Evolutionary conservation across 2,329 filamentous ascomycete species (phyloP).

Genomic region (Rhynchosporium graminicola): DNA sequence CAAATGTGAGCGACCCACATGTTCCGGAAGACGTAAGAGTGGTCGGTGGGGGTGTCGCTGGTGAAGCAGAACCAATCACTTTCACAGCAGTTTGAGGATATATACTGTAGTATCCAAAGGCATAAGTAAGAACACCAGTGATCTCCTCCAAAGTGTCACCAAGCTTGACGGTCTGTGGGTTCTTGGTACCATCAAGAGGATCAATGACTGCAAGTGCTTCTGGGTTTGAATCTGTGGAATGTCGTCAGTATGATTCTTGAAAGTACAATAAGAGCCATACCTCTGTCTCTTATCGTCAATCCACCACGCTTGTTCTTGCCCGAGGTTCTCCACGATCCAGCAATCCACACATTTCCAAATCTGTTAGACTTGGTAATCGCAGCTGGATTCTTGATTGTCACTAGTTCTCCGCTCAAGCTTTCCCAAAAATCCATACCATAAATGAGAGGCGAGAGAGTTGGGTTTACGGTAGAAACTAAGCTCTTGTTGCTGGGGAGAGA

Average conservation of each 20-base stretch:
- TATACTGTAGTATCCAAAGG: constrained; percentile 69
- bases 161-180: constrained; percentile 60
- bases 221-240: constrained; percentile 60
- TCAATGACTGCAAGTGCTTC: constrained; percentile 66
- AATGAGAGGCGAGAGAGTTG: constrained; percentile 56
- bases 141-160: constrained; percentile 66
- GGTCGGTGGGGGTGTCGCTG: constrained; percentile 51
- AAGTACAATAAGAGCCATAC: constrained; percentile 39
- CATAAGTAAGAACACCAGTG: constrained; percentile 66
- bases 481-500: constrained; percentile 61
- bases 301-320: constrained; percentile 64
- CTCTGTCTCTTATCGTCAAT: constrained; percentile 60
- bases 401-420: constrained; percentile 65
- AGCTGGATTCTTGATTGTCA: constrained; percentile 59
- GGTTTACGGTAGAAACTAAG: constrained; percentile 47
- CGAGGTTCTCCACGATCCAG: constrained; percentile 63
- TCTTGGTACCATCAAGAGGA: constrained; percentile 65
- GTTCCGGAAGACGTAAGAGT: constrained; percentile 54
- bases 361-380: constrained; percentile 62
- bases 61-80: constrained; percentile 34
- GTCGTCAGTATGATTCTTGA: constrained; percentile 7
- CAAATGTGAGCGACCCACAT: constrained; percentile 64
- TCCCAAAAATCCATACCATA: constrained; percentile 78
- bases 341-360: constrained; percentile 70
- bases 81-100: constrained; percentile 15